Evolutionary conservation across 73 alveolate species (phyloP), one percentile per base, ranked within the genome.

Genomic region (Durusdinium trenchii): DNA sequence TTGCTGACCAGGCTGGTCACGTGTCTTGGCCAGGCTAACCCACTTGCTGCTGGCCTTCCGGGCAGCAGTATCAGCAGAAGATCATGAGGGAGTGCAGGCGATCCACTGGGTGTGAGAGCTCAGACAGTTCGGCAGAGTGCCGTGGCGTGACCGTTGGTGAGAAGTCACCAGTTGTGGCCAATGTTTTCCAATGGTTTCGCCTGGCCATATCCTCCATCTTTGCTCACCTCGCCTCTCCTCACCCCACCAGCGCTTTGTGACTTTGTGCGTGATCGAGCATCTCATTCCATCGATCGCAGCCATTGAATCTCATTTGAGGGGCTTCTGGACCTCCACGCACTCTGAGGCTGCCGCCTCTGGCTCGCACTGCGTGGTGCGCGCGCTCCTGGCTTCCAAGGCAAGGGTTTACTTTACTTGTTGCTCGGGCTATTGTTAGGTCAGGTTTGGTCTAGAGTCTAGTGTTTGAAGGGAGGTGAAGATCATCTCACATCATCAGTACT

Each of bases 11-110:
- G n/a, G n/a, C n/a, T n/a, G n/a, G n/a, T n/a, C n/a, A n/a, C n/a
- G n/a, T n/a, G n/a, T n/a, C n/a, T 35, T 10, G 12, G 50, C 14
- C 75, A 83, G 93, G 93, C 20, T 91, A 45, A 52, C 84, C n/a
- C 26, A 43, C 57, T 51, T 91, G 61, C 75, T 91, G 42, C 83
- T 91, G 52, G 60, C 52, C 28, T 71, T 57, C 2, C 76, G 97
- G 43, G 97, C 97, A 14, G 97, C 64, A 10, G 54, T 64, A 30
- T 20, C 83, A 35, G 79, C 73, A 10, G 54, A 6, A 26, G 97
- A 91, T 76, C n/a, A 52, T 16, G 97, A 91, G 57, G 97, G 97
- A 45, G 97, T 91, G 45, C 97, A 91, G 75, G 60, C 97, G 36
- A 48, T 91, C 43, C 97, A 91, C 43, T 91, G 97, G 97, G 97